phyloP scores from a whole-genome alignment of 208 protist genomes.

The Leishmania gerbilli region DNA sequence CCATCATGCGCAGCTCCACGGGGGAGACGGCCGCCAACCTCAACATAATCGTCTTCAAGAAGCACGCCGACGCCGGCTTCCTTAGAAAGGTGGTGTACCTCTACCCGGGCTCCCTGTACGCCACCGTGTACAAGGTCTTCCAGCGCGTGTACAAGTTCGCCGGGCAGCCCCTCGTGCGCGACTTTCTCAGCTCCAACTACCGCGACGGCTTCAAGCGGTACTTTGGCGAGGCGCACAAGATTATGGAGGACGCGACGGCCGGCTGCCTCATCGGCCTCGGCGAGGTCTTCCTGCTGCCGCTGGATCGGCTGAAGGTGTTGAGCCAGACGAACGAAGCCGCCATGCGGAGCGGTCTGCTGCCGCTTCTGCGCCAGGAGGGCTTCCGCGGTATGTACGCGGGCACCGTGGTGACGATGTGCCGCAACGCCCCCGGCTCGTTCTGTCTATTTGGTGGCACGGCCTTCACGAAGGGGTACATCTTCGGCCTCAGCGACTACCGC shows the following conservation, averaged over 20 bases:
- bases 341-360: conserved; percentile 60
- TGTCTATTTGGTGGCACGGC: conserved; percentile 89
- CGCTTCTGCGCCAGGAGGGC: conserved; percentile 78
- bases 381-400: conserved; percentile 87
- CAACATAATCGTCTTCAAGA: conserved; percentile 81
- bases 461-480: conserved; percentile 88
- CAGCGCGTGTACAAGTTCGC: conserved; percentile 94
- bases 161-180: conserved; percentile 86
- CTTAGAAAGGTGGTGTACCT: conserved; percentile 79
- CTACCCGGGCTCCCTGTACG: conserved; percentile 90
- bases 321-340: conserved; percentile 89
- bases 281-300: conserved; percentile 88
- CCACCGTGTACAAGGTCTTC: conserved; percentile 90
- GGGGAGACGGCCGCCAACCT: conserved; percentile 56
- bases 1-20: conserved; percentile 44
- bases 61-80: conserved; percentile 58
- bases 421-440: conserved; percentile 92
- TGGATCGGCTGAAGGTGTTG: conserved; percentile 92
- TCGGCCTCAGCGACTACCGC: conserved; percentile 77
- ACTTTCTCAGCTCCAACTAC: conserved; percentile 57
- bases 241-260: conserved; percentile 78
- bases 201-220: conserved; percentile 42
- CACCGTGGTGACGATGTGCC: conserved; percentile 80
- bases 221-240: conserved; percentile 60
- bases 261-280: conserved; percentile 88